Evolutionary conservation across 1,284 basidiomycete genomes (phyloP).

Genomic region (Inonotus obliquus): DNA sequence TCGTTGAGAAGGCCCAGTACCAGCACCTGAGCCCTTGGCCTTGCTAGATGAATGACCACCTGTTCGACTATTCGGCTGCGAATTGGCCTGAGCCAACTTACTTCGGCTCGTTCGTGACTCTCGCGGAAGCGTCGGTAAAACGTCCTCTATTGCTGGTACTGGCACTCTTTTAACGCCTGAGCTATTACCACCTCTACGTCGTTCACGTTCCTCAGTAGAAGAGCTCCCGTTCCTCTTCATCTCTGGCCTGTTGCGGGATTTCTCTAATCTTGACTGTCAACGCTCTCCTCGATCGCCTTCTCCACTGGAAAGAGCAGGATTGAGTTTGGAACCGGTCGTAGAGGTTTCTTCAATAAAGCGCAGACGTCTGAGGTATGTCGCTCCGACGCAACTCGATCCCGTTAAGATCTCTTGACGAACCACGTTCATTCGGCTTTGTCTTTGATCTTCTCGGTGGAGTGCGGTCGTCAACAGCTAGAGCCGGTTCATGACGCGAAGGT

Average conservation of each 20-base stretch:
- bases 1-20: too few relatives aligned
- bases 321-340: neutral
- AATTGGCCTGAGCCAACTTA: too few relatives aligned
- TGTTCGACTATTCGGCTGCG: too few relatives aligned
- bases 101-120: too few relatives aligned
- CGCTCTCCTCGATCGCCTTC: neutral
- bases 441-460: neutral
- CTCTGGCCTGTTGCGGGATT: neutral
- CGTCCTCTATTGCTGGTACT: neutral
- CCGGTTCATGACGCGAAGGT: neutral
- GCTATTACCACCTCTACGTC: neutral
- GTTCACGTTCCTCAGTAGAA: neutral
- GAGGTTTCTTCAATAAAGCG: neutral
- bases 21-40: too few relatives aligned
- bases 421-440: neutral
- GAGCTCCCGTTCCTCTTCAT: neutral
- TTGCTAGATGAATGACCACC: too few relatives aligned
- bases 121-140: neutral
- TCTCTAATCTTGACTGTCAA: neutral
- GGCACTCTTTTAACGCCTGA: neutral
- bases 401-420: neutral
- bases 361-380: neutral
- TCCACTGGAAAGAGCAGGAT: neutral
- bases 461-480: neutral
- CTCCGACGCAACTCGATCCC: neutral